Base-by-base conservation (phyloP, 2,329 filamentous ascomycete genomes). In the Didymella keratinophila region DNA sequence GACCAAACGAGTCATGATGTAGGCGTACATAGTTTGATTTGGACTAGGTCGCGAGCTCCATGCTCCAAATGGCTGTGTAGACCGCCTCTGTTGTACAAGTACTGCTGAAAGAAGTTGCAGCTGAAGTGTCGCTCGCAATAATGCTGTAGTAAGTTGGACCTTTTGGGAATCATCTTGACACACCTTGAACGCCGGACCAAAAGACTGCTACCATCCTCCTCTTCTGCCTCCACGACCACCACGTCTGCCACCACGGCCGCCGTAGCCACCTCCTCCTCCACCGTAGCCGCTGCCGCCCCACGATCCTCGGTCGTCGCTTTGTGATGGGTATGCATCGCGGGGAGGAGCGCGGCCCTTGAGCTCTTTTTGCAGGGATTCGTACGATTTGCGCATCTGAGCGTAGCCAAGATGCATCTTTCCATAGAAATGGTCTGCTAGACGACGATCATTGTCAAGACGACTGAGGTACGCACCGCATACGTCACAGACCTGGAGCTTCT, bases 371-470 rank as follows among this genome's bases (percentile, higher is more conserved):
- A 99, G 87, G n/a, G 86, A 82, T 55, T 97, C 93, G 71, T 87
- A 93, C 3, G 93, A 95, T 83, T 95, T 96, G 69, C 95, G 87
- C 95, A 99, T 99, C 79, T 97, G 92, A 16, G 95, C 95, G 76
- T 98, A 99, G 0, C 95, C 95, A 56, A 99, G 81, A 74, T 99
- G 95, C 95, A 99, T 99, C 83, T 99, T 99, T 21, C 95, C 95
- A 78, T 97, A 98, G 76, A 99, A 99, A 77, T 99, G 95, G 75
- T 99, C 95, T 20, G 95, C 95, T 73, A 99, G 78, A 28, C 95
- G 86, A 34, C 95, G 86, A 76, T 99, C 95, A 74, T 99, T 99
- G 75, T 99, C 95, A 30, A 99, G 84, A 21, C 95, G 83, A 62
- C 89, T 93, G 36, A 99, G 84, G 76, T 98, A 99, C 6, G 95